phyloP scores from a whole-genome alignment of 306 rosid species.

The Biancaea sappan region DNA sequence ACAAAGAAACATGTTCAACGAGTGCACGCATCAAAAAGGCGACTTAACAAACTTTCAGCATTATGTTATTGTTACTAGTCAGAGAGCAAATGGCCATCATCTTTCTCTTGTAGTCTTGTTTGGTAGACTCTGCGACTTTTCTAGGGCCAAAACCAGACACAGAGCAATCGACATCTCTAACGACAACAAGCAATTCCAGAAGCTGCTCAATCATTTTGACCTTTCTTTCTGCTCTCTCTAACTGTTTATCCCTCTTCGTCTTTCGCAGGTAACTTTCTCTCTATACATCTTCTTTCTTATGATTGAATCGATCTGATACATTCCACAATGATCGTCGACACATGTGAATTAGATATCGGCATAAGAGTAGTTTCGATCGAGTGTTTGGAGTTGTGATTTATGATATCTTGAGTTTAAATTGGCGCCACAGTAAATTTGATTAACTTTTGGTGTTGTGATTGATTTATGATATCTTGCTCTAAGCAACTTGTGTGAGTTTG shows the following conservation, averaged over 20 bases:
- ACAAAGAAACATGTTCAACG: neutral
- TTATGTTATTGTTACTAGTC: neutral
- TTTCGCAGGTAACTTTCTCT: slow-evolving; percentile 35
- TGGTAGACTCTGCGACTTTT: neutral
- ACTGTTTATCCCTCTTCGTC: neutral
- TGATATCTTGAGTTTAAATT: neutral
- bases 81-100: neutral
- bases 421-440: neutral
- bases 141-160: neutral
- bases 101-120: no score
- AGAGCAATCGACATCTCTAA: neutral
- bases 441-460: neutral
- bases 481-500: neutral
- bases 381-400: neutral
- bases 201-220: slow-evolving; percentile 21
- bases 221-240: neutral
- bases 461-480: neutral
- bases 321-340: neutral
- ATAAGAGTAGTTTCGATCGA: neutral
- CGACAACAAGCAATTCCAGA: neutral
- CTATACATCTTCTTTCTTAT: neutral
- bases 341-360: neutral
- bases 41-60: neutral
- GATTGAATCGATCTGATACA: neutral
- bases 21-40: slow-evolving; percentile 34